Evolutionary conservation across 768 basidiomycete genomes (phyloP).

Genomic region (Mycena pura): DNA sequence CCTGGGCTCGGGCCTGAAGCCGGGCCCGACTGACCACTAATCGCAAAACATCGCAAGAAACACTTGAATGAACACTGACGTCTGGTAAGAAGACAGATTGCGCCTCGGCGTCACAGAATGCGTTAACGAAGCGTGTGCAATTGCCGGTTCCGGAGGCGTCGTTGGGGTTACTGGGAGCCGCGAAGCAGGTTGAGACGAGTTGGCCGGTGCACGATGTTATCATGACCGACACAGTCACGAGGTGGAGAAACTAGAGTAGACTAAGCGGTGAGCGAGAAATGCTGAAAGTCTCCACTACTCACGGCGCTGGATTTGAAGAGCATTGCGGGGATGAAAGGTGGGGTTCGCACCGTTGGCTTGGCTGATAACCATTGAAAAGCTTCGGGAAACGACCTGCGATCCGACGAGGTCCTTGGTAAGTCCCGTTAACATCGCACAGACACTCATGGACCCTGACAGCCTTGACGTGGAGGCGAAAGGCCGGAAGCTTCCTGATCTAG

Average conservation of each 20-base stretch:
- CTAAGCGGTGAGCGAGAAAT: slow-evolving; percentile 6
- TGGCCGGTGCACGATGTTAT: slow-evolving; percentile 6
- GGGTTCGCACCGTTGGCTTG: slow-evolving; percentile 1
- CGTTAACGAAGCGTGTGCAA: slow-evolving; percentile 16
- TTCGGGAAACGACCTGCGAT: slow-evolving; percentile 4
- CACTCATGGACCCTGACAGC: background rate
- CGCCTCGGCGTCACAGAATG: slow-evolving; percentile 16
- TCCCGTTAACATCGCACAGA: slow-evolving; percentile 9
- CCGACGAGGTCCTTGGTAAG: slow-evolving; percentile 2
- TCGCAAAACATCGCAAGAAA: slow-evolving; percentile 9
- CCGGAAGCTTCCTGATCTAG: slow-evolving; percentile 3
- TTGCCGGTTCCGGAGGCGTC: slow-evolving; percentile 5
- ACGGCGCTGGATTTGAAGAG: slow-evolving; percentile 11
- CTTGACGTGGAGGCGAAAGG: slow-evolving; percentile 2
- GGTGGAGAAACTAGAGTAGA: slow-evolving; percentile 1
- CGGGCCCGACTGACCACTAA: too few relatives aligned
- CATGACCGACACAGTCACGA: slow-evolving; percentile 8
- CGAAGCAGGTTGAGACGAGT: slow-evolving; percentile 13
- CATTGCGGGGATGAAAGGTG: slow-evolving; percentile 10
- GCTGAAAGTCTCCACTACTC: slow-evolving; percentile 2
- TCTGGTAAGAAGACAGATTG: slow-evolving; percentile 11
- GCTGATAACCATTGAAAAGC: slow-evolving; percentile 7
- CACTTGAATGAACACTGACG: slow-evolving; percentile 8
- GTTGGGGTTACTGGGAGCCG: slow-evolving; percentile 14
- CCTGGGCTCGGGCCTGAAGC: too few relatives aligned